Evolutionary conservation across 768 basidiomycete genomes (phyloP), one percentile per base, ranked within the genome.

Genomic region (Hericium rajendrae): DNA sequence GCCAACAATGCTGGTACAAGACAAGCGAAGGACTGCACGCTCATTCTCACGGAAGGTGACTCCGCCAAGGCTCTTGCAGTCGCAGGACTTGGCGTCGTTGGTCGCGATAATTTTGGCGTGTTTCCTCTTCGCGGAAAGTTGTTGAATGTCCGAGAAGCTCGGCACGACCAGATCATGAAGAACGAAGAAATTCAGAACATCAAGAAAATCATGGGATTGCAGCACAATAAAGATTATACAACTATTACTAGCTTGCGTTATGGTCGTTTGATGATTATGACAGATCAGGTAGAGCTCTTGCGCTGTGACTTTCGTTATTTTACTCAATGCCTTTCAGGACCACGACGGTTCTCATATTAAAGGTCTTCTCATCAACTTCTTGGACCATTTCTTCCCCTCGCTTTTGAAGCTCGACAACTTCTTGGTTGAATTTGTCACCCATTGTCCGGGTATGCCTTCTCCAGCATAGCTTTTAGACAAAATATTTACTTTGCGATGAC

Each of bases 331-430:
- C 49, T 18, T 52, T 3, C 67, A 97, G 93, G 97, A 99, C 82
- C 93, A 98, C 73, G 97, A 99, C 72, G 97, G 97, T 53, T 98
- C 97, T n/a, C 97, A 99, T 73, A 99, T 99, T 75, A 99, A 99
- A 71, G 97, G 97, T n/a, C 81, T 98, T 8, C 78, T 99, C 51
- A 94, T 99, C 74, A 99, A 99, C 72, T 98, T 94, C 70, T 74
- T 99, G 59, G 97, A 98, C 66, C 88, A 94, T 68, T 98, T 94
- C 71, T 97, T 88, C 71, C 97, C 97, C 0, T 97, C 95, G 2
- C 76, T 99, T 20, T 78, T 99, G 57, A 92, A 86, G 69, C 72
- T 97, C 16, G 88, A 91, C 0, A 85, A 88, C 58, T 99, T 99
- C 73, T 74, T 99, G 52, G 91, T 98, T 39, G 97, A 99, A 68